Base-by-base conservation (phyloP, 2,329 filamentous ascomycete species). In the Aspergillus luchuensis region DNA sequence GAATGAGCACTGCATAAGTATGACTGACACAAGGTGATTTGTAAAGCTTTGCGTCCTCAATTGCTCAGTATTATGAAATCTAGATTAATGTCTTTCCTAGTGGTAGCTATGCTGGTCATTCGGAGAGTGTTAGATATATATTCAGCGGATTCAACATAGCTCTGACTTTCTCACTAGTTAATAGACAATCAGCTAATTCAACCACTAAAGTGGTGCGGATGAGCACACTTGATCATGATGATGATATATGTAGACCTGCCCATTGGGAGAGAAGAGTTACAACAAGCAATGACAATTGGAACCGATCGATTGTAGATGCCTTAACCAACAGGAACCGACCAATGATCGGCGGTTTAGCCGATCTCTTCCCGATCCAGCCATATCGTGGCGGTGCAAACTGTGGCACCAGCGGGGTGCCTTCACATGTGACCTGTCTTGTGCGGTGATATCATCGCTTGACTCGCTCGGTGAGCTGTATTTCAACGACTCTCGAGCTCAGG, bases 371-470 rank as follows among this genome's bases (percentile, higher is more conserved):
- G 47, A 50, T 33, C 15, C 23, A 28, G 47, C 33, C 41, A 17
- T n/a, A n/a, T 11, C 6, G 39, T 55, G 52, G 52, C 52, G 52
- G 52, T 55, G 52, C 38, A 45, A 13, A 21, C 33, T 15, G 52
- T 55, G 52, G 52, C 52, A 45, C 21, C 10, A 33, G 39, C 52
- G 21, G 52, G 25, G 51, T 52, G 41, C 19, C n/a, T 21, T 55
- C 28, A 28, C 52, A 55, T 55, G 52, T 55, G 52, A 55, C 52
- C 17, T 38, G 38, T 55, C 52, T 23, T 30, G 13, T 36, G 52
- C 23, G n/a, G 52, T 55, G 52, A 55, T 55, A 55, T 55, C 52
- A 55, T 55, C 51, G 36, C 21, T 13, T 33, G 52, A 30, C 25
- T 30, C 8, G 38, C 15, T 23, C 21, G 21, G 17, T 43, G n/a